Evolutionary conservation across 306 rosid genomes (phyloP), one percentile per base, ranked within the genome.

Genomic region (Arachis stenosperma): DNA sequence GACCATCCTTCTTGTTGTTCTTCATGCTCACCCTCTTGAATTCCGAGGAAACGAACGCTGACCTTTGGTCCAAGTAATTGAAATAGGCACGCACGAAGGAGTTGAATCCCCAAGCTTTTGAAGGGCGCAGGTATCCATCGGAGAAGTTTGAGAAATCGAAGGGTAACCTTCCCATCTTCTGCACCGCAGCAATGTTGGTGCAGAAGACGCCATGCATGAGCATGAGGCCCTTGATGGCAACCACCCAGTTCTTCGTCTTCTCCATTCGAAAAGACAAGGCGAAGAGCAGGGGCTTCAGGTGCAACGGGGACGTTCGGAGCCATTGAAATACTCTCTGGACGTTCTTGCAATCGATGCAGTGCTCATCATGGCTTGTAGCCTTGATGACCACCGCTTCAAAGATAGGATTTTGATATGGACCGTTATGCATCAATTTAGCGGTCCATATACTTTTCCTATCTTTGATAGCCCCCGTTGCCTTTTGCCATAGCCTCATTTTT

Each of bases 191-290:
- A 61, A 85, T 30, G 9, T 87, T 81, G 46, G 78, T 83, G 9
- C 88, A 90, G 74, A 85, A 84, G 62, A 94, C 54, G 17, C 92
- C 96, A 58, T 94, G 98, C 42, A 94, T 85, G 46, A 94, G 94
- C 89, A 94, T 94, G 50, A 94, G 72, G 3, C 98, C 98, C 61
- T 94, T 94, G 1, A 94, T 82, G 0, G 96, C 96, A 4, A 94
- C 96, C 0, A 78, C 79, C 98, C 98, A 94, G 8, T 80, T 74
- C 1, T 68, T 74, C 3, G 98, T 94, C 65, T 88, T 91, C 0
- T 81, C 84, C 90, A 94, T 85, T 1, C 97, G 80, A 1, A 54
- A 42, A 0, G 96, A 71, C 3, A 91, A 70, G 1, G 85, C 72
- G 85, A 85, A 84, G 0, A 88, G 3, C 0, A 94, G 65, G 27